These are phyloP conservation scores for Penicillium paxilli DNA, from an alignment of 495 filamentous ascomycete genomes.

Conservation along the genomic window DNA sequence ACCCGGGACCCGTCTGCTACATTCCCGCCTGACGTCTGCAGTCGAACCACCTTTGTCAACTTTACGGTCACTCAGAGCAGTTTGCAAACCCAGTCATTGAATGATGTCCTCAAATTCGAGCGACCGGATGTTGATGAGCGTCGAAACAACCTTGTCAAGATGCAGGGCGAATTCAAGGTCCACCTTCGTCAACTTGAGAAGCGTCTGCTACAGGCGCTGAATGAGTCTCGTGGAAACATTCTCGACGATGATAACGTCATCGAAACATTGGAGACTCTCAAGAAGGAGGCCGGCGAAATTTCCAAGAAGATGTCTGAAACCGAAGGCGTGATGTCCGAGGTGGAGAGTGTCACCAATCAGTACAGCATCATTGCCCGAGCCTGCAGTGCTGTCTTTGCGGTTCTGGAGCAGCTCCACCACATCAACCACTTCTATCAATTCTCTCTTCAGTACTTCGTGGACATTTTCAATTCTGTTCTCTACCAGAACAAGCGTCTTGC, in stretches of 20 bases:
- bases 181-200: conserved; percentile 97
- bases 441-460: conserved; percentile 94
- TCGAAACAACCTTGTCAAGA: conserved; percentile 93
- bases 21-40: conserved; percentile 98
- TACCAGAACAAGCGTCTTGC: conserved; percentile 74
- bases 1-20: conserved; percentile 94
- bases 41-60: conserved; percentile 97
- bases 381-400: conserved; percentile 95
- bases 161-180: conserved; percentile 98
- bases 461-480: conserved; percentile 94
- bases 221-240: conserved; percentile 97
- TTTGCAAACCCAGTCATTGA: conserved; percentile 94
- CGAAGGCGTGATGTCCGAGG: conserved; percentile 96
- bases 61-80: conserved; percentile 99
- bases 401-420: conserved; percentile 95
- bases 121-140: conserved; percentile 97
- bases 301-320: conserved; percentile 94
- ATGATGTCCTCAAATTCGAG: conserved; percentile 95
- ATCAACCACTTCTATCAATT: conserved; percentile 99
- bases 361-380: conserved; percentile 90
- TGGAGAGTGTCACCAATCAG: conserved; percentile 89
- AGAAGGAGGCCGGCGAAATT: conserved; percentile 95
- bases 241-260: conserved; percentile 98
- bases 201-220: conserved; percentile 87
- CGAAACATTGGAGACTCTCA: conserved; percentile 95